These are phyloP conservation scores for Metschnikowia similis DNA, from an alignment of 805 yeast species.

Conservation along the genomic window DNA sequence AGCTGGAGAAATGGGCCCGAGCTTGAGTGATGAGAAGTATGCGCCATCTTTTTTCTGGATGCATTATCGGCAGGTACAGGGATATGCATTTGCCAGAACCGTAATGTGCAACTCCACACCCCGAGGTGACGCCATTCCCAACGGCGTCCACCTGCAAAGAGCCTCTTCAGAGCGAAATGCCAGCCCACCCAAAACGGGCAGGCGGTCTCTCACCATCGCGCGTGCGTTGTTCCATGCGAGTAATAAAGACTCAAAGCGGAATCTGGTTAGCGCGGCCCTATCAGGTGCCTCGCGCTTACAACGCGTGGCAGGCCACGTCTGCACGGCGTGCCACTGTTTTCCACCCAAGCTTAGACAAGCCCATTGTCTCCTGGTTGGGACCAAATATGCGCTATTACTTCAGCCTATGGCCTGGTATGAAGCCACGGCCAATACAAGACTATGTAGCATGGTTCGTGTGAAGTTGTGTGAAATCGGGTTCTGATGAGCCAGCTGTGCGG, in stretches of 20 bases:
- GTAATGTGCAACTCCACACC: neutral
- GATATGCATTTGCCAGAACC: neutral
- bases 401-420: no score
- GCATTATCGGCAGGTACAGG: neutral
- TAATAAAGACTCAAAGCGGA: neutral
- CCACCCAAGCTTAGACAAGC: neutral
- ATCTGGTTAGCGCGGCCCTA: neutral
- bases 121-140: neutral
- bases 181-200: neutral
- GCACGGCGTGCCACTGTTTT: neutral
- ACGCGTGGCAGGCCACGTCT: neutral
- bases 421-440: no score
- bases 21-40: neutral
- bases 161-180: neutral
- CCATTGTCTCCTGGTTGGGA: no score
- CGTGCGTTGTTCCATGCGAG: conserved; percentile 2
- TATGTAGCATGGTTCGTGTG: no score
- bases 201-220: neutral
- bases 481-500: no score
- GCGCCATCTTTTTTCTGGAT: neutral
- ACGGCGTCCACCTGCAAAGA: neutral
- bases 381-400: no score
- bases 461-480: no score
- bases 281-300: neutral
- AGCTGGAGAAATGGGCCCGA: no score